Percentiles rank a stretch among this genome's conserved stretches.
phyloP scores from a whole-genome alignment of 176 grass and related monocot species.

The Triticum monococcum region DNA sequence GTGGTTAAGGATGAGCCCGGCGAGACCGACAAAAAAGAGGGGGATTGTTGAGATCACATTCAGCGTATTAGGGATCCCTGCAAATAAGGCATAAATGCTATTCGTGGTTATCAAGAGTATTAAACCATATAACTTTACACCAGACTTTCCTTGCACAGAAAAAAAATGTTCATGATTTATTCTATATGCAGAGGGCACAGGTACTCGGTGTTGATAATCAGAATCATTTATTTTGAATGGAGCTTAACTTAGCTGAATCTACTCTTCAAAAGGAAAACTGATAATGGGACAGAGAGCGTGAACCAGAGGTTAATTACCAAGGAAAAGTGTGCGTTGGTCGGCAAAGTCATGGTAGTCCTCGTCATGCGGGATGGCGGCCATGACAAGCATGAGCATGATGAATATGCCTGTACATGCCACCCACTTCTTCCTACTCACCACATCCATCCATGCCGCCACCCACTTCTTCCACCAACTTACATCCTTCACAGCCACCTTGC shows the following conservation, averaged over 20 bases:
- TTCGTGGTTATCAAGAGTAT: neutral
- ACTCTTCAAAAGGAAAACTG: neutral
- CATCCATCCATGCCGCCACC: too few relatives aligned
- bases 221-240: neutral
- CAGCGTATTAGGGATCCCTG: constrained; percentile 85
- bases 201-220: neutral
- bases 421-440: constrained; percentile 35
- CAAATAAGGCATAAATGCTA: neutral
- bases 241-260: neutral
- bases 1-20: constrained; percentile 61
- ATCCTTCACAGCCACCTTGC: constrained; percentile 31
- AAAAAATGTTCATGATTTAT: neutral
- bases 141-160: neutral
- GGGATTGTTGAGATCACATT: constrained; percentile 88
- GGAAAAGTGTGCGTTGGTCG: constrained; percentile 66
- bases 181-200: neutral
- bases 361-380: constrained; percentile 68
- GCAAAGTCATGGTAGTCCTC: constrained; percentile 82
- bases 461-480: neutral
- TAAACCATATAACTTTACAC: neutral
- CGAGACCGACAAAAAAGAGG: constrained; percentile 74
- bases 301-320: constrained; percentile 42
- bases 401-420: constrained; percentile 54
- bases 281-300: neutral
- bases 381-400: constrained; percentile 75